Evolutionary conservation across 306 rosid genomes (phyloP).

Genomic region (Casuarina cunninghamiana): DNA sequence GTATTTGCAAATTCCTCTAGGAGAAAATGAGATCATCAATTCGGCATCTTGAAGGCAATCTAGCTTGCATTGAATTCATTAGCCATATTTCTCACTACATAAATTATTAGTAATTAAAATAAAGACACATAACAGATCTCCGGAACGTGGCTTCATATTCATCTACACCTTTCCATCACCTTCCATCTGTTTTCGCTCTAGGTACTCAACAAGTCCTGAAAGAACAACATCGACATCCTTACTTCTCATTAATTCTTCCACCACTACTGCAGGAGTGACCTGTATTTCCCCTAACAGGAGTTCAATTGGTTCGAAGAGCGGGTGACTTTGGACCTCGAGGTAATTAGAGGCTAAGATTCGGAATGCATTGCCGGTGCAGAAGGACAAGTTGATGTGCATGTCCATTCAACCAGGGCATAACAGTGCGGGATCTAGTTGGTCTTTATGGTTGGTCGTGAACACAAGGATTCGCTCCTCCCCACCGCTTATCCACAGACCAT

Average conservation of each 20-base stretch:
- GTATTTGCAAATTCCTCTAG: too few species aligned
- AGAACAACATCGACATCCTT: constrained; percentile 34
- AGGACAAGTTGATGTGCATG: constrained; percentile 47
- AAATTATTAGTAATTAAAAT: too few species aligned
- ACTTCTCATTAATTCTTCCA: constrained; percentile 47
- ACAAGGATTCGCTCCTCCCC: constrained; percentile 54
- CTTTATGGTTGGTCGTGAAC: constrained; percentile 50
- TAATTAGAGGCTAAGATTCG: constrained; percentile 36
- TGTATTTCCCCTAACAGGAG: constrained; percentile 18
- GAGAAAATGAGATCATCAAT: too few species aligned
- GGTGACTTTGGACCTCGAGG: constrained; percentile 25
- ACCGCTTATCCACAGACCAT: constrained; percentile 52
- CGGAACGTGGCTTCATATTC: too few species aligned
- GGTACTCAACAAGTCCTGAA: constrained; percentile 26
- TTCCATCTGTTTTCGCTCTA: constrained; percentile 29
- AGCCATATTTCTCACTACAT: too few species aligned
- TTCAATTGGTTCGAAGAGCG: constrained; percentile 12
- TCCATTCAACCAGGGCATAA: constrained; percentile 51
- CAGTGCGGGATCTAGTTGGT: constrained; percentile 42
- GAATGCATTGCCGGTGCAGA: constrained; percentile 33
- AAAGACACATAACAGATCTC: too few species aligned
- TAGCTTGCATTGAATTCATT: too few species aligned
- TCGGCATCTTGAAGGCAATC: too few species aligned
- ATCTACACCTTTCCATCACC: not conserved
- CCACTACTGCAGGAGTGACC: constrained; percentile 48